Percentiles rank a stretch among this genome's conserved stretches.
Conservation (phyloP, 192 early-diverging fungal genomes). For the Entomortierella parvispora region DNA sequence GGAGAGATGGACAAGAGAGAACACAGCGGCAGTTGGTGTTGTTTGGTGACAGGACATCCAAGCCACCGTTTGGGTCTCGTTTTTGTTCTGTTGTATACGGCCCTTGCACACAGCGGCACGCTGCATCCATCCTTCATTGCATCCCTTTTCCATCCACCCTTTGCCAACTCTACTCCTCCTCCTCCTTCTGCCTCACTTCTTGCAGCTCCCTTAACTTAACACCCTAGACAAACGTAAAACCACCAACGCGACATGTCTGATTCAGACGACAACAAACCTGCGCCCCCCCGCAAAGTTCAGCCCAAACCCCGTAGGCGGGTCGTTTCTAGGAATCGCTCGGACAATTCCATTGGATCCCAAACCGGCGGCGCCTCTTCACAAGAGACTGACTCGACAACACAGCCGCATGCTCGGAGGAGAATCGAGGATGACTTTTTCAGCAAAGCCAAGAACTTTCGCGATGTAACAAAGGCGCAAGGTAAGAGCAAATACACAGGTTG, state of each 20-base stretch:
- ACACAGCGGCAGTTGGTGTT: too few relatives aligned
- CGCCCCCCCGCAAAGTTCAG: neutral
- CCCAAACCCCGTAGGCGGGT: neutral
- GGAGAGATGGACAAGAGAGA: neutral
- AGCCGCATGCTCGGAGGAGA: conserved; percentile 8
- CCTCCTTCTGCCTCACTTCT: too few relatives aligned
- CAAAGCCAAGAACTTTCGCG: conserved; percentile 23
- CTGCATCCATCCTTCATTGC: neutral
- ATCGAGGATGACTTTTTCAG: conserved; percentile 50
- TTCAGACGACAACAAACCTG: neutral
- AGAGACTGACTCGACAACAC: conserved; percentile 4
- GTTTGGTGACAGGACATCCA: too few relatives aligned
- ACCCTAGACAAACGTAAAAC: too few relatives aligned
- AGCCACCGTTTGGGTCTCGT: too few relatives aligned
- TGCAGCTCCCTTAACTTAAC: too few relatives aligned
- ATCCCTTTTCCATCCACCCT: conserved; percentile 1
- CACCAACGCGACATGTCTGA: too few relatives aligned
- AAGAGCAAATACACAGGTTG: too few relatives aligned
- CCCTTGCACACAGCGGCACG: too few relatives aligned
- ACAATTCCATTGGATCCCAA: neutral
- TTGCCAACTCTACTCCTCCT: too few relatives aligned
- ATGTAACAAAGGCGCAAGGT: conserved; percentile 28
- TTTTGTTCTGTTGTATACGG: too few relatives aligned
- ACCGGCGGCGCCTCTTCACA: conserved; percentile 24
- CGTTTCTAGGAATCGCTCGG: too few relatives aligned